Evolutionary conservation across 1,284 basidiomycete genomes (phyloP), one percentile per base, ranked within the genome.

Genomic region (Malassezia pachydermatis): DNA sequence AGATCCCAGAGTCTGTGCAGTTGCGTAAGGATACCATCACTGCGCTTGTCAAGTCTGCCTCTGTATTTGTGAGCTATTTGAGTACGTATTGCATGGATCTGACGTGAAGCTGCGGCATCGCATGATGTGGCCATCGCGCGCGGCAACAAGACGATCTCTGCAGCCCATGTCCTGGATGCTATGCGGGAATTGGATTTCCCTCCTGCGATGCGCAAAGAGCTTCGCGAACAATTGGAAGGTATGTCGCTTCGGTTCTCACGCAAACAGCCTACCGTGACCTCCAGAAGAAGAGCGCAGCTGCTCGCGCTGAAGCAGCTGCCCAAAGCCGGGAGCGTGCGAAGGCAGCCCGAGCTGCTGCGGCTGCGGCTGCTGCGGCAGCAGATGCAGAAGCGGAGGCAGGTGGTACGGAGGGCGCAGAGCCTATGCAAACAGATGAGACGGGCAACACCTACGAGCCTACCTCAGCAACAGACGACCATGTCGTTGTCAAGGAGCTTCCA

Each of bases 1-100:
- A 54, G 44, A 40, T 54, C 3, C 55, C 52, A 11, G 52, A 57
- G 10, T 50, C 42, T 19, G 27, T 55, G 30, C 46, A 48, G 41
- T 41, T 57, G 29, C 43, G 54, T n/a, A 52, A 52, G 16, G 54
- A 57, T 16, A 40, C 51, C 5, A n/a, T 48, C 8, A 43, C 41
- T 10, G 54, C 44, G 7, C 45, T 57, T 10, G 51, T 57, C 11
- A 57, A 57, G 41, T 42, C 49, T 4, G 33, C 51, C 11, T 53
- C 54, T 7, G 54, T 57, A 6, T 57, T 57, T 37, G 47, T 54
- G 35, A 57, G 46, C 49, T 57, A 57, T 29, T 29, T 57, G 20
- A 47, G 49, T 51, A 41, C 43, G 49, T 51, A 14, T 11, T 27
- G 9, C 29, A 27, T 19, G 2, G 6, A 3, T 5, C 19, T 29